Evolutionary conservation across 2,329 filamentous ascomycete species (phyloP).

Genomic region (Colletotrichum falcatum): DNA sequence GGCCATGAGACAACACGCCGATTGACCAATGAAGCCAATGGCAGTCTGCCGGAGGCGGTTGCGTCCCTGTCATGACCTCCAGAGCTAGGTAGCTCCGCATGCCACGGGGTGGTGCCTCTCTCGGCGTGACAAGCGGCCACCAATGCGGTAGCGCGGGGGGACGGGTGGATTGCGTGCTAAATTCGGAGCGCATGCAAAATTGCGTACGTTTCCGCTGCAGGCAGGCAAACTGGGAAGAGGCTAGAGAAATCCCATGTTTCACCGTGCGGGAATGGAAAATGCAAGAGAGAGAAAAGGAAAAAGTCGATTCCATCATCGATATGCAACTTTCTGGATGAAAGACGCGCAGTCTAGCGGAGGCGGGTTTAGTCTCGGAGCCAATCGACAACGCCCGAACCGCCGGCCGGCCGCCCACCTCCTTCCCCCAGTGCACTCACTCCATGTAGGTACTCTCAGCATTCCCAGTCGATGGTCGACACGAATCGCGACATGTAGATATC

Average conservation of each 20-base stretch:
- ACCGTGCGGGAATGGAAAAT: slow-evolving; percentile 8
- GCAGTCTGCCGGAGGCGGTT: slow-evolving; percentile 25
- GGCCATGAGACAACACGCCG: slow-evolving; percentile 27
- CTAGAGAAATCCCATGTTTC: slow-evolving; percentile 40
- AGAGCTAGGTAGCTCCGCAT: slow-evolving; percentile 30
- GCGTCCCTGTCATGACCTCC: slow-evolving; percentile 5
- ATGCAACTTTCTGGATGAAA: background rate
- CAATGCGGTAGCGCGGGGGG: slow-evolving; percentile 13
- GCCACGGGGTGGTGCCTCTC: slow-evolving; percentile 19
- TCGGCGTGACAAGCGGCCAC: slow-evolving; percentile 2
- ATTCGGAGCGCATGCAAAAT: slow-evolving; percentile 16
- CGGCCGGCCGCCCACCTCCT: background rate
- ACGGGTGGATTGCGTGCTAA: slow-evolving; percentile 25
- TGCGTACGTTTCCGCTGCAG: slow-evolving; percentile 7
- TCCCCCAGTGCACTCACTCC: too few relatives aligned
- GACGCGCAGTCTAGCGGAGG: background rate
- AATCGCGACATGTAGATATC: slow-evolving; percentile 32
- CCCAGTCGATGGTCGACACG: slow-evolving; percentile 25
- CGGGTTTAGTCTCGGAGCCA: background rate
- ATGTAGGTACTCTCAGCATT: background rate
- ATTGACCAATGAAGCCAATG: background rate
- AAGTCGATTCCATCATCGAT: slow-evolving; percentile 41
- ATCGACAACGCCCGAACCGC: background rate
- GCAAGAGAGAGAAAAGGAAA: background rate
- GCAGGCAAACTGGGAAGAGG: slow-evolving; percentile 5